Base-by-base conservation (phyloP, 1,284 basidiomycete species). In the Malassezia caprae region DNA sequence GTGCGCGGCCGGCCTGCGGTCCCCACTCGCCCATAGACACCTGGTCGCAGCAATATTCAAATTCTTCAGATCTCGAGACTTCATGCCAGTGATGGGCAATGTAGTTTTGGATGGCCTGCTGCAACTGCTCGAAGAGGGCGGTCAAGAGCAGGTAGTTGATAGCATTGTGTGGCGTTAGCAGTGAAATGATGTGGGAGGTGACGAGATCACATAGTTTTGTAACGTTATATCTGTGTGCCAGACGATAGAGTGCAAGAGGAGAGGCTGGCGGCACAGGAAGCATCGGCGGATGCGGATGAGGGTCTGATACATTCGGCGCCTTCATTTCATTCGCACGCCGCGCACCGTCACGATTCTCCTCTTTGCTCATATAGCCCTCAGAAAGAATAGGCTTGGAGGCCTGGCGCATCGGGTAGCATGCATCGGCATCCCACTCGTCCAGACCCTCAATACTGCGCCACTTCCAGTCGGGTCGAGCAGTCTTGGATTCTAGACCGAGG, bases 201-300 rank as follows among this genome's bases (percentile, higher is more conserved):
- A 87, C 84, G 8, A 88, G 78, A 11, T 78, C 69, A 31, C 82
- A 82, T 21, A 90, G 79, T 8, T 78, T 80, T 3, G 81, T 80
- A 76, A 89, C 82, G 8, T 78, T 77, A 72, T 89, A 90, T 34
- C 86, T 79, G 76, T 89, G 86, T 10, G 87, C 85, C 13, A 88
- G 79, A 65, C 85, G 82, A 76, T 87, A 90, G 64, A 89, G 81
- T 0, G 84, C 82, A 30, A 90, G 76, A 1, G 86, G 85, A 0
- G 62, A 61, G 1, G 64, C 66, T 2, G 62, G 62, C 4, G 60
- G 58, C 2, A 64, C 64, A 7, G 84, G 83, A 3, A 80, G 67
- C 8, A 80, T 76, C 2, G 83, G 82, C 1, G 86, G 87, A 67
- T 89, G 87, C 1, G 78, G 73, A 75, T 90, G 86, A 3, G 86